Conservation (phyloP, 225 moss, liverwort and hornwort genomes). For the Thuidium tamariscinum region DNA sequence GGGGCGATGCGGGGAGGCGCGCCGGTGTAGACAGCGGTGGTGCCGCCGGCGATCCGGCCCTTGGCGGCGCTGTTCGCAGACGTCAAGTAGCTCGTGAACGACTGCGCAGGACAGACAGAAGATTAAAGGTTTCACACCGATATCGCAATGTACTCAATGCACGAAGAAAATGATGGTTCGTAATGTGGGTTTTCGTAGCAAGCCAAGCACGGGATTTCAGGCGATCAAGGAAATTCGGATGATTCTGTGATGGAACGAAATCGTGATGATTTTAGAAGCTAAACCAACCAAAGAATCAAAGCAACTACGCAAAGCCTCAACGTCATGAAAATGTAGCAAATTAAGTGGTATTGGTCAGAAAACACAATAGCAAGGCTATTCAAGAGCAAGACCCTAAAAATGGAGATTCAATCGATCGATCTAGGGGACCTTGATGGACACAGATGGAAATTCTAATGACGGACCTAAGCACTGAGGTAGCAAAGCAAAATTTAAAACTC, state of each 20-base stretch:
- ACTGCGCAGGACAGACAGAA: not conserved
- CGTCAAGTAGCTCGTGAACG: constrained; percentile 11
- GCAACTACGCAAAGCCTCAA: not conserved
- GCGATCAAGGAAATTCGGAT: not conserved
- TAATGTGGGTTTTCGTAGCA: not conserved
- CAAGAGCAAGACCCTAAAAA: not conserved
- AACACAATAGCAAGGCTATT: not conserved
- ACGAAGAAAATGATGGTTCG: not conserved
- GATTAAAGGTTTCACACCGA: no score
- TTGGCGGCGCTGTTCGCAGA: not conserved
- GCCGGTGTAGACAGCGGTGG: constrained; percentile 15
- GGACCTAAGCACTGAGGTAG: not conserved
- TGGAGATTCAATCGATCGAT: not conserved
- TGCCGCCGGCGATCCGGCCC: constrained; percentile 39
- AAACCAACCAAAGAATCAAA: not conserved
- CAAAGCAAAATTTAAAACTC: not conserved
- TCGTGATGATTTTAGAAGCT: no score
- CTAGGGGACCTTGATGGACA: not conserved
- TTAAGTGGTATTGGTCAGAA: not conserved
- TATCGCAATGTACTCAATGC: not conserved
- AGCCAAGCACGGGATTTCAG: not conserved
- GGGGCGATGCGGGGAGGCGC: constrained; percentile 29
- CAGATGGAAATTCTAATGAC: not conserved
- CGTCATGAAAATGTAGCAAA: not conserved
- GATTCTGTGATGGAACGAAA: not conserved